Evolutionary conservation across 805 yeast species (phyloP).

Genomic region (Komagataella mondaviorum): DNA sequence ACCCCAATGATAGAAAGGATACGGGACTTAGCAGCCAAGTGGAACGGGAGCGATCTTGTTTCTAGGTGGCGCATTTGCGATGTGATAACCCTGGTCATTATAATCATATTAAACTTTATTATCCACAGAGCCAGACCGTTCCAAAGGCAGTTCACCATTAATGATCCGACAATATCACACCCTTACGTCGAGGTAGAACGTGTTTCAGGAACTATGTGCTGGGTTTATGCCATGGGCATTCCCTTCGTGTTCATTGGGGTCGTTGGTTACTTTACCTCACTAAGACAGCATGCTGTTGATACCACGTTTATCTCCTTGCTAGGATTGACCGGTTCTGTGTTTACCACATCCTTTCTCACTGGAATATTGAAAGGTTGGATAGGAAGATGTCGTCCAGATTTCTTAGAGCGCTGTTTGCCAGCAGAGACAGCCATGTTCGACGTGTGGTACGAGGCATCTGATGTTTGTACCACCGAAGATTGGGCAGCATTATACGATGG

Average conservation of each 20-base stretch:
- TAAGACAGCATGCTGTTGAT: slow-evolving; percentile 38
- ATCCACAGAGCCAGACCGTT: slow-evolving; percentile 38
- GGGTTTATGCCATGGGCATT: slow-evolving; percentile 35
- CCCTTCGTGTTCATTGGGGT: slow-evolving; percentile 31
- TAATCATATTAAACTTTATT: slow-evolving; percentile 7
- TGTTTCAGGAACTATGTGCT: slow-evolving; percentile 41
- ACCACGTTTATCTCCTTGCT: slow-evolving; percentile 50
- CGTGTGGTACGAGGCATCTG: slow-evolving; percentile 43
- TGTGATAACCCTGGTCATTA: slow-evolving; percentile 8
- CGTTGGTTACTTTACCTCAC: slow-evolving; percentile 11
- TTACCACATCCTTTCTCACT: slow-evolving; percentile 49
- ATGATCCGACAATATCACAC: slow-evolving; percentile 67
- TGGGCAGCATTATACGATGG: slow-evolving; percentile 42
- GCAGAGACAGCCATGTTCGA: slow-evolving; percentile 39
- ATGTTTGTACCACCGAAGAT: slow-evolving; percentile 48
- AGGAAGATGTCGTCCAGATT: slow-evolving; percentile 89
- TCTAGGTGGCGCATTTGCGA: slow-evolving; percentile 11
- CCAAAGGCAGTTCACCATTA: slow-evolving; percentile 63
- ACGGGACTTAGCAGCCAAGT: not conserved
- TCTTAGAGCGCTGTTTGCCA: slow-evolving; percentile 75
- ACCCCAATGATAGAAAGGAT: not conserved
- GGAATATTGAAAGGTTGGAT: slow-evolving; percentile 71
- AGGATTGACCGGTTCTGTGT: slow-evolving; percentile 50
- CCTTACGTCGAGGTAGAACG: slow-evolving; percentile 69
- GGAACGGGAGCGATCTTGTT: not conserved